These are phyloP conservation scores for Lepidium sativum DNA, from an alignment of 345 rosid genomes.

Conservation along the genomic window DNA sequence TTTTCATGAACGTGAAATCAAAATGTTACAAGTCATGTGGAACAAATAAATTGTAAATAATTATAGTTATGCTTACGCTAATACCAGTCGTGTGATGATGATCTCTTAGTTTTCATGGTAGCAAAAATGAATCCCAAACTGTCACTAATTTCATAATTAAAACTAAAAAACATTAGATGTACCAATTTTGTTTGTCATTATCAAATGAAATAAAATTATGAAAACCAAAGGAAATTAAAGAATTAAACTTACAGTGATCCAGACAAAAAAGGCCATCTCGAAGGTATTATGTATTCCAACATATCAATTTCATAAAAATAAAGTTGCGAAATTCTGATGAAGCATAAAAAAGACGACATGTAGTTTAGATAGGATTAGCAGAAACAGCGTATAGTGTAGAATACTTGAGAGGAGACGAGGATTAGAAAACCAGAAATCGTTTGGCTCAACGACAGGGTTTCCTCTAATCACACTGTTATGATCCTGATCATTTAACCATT, in stretches of 20 bases:
- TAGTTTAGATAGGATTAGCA: slow-evolving; percentile 24
- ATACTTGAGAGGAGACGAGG: slow-evolving; percentile 39
- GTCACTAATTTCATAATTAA: slow-evolving; percentile 31
- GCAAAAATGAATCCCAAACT: slow-evolving; percentile 51
- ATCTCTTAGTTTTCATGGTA: slow-evolving; percentile 38
- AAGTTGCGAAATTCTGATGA: neutral
- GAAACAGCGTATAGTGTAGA: slow-evolving; percentile 40
- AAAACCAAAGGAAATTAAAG: neutral
- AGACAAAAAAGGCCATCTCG: slow-evolving; percentile 56
- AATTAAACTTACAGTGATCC: slow-evolving; percentile 52
- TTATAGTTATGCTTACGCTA: slow-evolving; percentile 47
- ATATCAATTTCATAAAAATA: neutral
- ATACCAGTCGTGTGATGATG: slow-evolving; percentile 38
- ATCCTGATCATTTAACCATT: too few species aligned
- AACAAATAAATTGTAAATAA: neutral
- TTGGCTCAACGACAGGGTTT: slow-evolving; percentile 42
- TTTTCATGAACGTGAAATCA: neutral
- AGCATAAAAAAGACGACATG: neutral
- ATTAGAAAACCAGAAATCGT: slow-evolving; percentile 50
- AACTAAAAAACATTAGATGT: neutral
- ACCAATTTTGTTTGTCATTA: neutral
- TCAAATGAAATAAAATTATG: too few species aligned
- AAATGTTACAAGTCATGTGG: neutral
- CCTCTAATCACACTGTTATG: slow-evolving; percentile 35
- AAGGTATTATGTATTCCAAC: slow-evolving; percentile 56